These are phyloP conservation scores for apple (Malus domestica) DNA, from an alignment of 306 rosid species.

Conservation along the genomic window DNA sequence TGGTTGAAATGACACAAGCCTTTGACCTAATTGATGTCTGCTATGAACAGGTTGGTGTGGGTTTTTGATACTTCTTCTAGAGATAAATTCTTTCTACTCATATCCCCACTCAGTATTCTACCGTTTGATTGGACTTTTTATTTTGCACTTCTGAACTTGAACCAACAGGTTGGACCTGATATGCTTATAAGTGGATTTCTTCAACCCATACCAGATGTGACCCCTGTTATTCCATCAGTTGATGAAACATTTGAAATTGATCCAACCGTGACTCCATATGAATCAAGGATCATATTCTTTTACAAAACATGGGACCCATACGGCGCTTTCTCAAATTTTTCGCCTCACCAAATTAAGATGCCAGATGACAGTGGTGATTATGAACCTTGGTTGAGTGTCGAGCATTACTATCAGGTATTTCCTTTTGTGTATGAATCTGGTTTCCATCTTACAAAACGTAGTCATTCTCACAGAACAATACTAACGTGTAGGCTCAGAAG, in stretches of 20 bases:
- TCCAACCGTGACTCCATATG: constrained; percentile 67
- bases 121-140: not conserved
- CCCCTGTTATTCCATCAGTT: constrained; percentile 71
- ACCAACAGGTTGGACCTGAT: constrained; percentile 82
- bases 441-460: constrained; percentile 3
- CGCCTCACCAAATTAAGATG: constrained; percentile 81
- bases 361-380: constrained; percentile 54
- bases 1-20: constrained; percentile 99
- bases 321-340: constrained; percentile 85
- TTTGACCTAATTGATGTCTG: constrained; percentile 68
- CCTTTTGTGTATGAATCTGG: constrained; percentile 5
- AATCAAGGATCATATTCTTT: constrained; percentile 66
- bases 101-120: not conserved
- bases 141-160: constrained; percentile 16
- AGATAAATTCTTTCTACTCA: not conserved
- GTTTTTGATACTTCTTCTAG: not conserved
- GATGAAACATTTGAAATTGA: constrained; percentile 77
- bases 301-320: constrained; percentile 89
- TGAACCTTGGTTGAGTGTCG: constrained; percentile 70
- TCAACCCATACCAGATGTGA: constrained; percentile 68
- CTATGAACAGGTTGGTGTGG: constrained; percentile 64
- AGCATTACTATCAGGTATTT: constrained; percentile 90
- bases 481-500: constrained; percentile 61
- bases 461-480: not conserved
- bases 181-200: constrained; percentile 86